Evolutionary conservation across 768 basidiomycete species (phyloP).

Genomic region (Pleurotus salmoneostramineus): DNA sequence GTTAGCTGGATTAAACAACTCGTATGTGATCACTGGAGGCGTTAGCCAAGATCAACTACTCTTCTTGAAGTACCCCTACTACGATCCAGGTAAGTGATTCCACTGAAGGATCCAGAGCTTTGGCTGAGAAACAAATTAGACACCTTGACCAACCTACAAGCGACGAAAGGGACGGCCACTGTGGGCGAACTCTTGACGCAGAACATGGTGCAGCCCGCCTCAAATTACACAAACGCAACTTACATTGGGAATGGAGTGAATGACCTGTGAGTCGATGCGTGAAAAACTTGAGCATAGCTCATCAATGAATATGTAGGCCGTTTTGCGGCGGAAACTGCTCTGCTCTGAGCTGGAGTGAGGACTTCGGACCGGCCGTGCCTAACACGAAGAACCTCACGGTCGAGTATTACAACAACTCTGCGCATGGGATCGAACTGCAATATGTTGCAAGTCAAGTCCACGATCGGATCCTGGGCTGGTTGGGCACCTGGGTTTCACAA

Average conservation of each 20-base stretch:
- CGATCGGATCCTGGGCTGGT: neutral
- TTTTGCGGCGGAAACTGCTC: neutral
- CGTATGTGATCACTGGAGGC: constrained; percentile 13
- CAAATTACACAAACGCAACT: constrained; percentile 16
- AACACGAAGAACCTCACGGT: neutral
- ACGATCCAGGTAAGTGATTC: constrained; percentile 12
- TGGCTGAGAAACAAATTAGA: constrained; percentile 6
- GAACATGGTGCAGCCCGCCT: constrained; percentile 1
- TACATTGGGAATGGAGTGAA: constrained; percentile 20
- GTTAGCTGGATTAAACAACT: constrained; percentile 12
- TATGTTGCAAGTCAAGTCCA: neutral
- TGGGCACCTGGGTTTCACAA: neutral
- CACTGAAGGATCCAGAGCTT: neutral
- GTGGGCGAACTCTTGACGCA: constrained; percentile 18
- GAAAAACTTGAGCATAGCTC: neutral
- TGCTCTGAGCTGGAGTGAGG: neutral
- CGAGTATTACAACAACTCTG: neutral
- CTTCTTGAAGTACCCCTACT: constrained; percentile 18
- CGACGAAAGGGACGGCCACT: constrained; percentile 14
- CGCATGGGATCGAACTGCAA: neutral
- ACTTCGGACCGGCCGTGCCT: neutral
- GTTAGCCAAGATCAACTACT: constrained; percentile 14
- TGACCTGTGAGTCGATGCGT: constrained; percentile 15
- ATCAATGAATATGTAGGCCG: neutral
- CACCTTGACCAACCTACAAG: neutral